These are phyloP conservation scores for Phaeoacremonium minimum DNA, from an alignment of 2,329 filamentous ascomycete genomes.

Conservation along the genomic window DNA sequence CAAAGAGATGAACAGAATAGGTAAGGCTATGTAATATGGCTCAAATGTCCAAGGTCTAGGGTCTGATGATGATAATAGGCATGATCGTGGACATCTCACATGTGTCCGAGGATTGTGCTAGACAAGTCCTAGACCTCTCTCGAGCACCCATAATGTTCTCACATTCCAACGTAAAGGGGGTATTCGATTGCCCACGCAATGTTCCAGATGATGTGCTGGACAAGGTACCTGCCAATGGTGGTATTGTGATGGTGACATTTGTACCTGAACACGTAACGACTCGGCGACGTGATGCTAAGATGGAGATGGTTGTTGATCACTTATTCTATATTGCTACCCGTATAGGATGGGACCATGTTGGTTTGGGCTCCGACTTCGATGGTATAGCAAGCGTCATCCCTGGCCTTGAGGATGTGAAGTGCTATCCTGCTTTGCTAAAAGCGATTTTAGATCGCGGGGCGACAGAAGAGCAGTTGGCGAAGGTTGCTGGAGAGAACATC, in stretches of 20 bases:
- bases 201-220: constrained; percentile 33
- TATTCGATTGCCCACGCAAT: constrained; percentile 23
- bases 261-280: constrained; percentile 17
- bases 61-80: too few relatives aligned
- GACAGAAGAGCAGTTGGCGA: constrained; percentile 28
- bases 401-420: constrained; percentile 19
- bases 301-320: constrained; percentile 26
- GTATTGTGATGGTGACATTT: constrained; percentile 34
- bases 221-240: constrained; percentile 25
- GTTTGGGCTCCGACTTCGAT: constrained; percentile 30
- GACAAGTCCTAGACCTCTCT: constrained; percentile 16
- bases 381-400: constrained; percentile 21
- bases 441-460: constrained; percentile 30
- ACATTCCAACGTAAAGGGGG: constrained; percentile 19
- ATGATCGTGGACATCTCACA: constrained; percentile 26
- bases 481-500: constrained; percentile 31
- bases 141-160: constrained; percentile 24
- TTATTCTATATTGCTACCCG: constrained; percentile 19
- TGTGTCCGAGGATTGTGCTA: constrained; percentile 17
- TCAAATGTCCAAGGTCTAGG: too few relatives aligned
- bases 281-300: constrained; percentile 14
- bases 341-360: constrained; percentile 30
- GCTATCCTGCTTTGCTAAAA: constrained; percentile 20
- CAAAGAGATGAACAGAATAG: constrained; percentile 29
- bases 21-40: too few relatives aligned